Evolutionary conservation across 2,329 filamentous ascomycete genomes (phyloP).

Genomic region (Thermoascus crustaceus): DNA sequence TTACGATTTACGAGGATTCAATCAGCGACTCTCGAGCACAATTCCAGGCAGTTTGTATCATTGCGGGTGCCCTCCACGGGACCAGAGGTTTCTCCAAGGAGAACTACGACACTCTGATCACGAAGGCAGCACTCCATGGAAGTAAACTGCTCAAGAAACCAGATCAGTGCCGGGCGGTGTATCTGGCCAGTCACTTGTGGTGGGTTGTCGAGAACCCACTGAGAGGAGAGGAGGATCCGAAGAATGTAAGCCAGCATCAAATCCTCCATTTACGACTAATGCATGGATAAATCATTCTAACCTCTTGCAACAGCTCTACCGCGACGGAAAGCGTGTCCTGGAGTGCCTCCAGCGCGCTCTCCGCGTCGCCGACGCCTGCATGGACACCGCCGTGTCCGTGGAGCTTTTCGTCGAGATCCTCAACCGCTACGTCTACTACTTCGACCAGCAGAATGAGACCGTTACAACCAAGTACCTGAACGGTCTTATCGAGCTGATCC

Average conservation of each 20-base stretch:
- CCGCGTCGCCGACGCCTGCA: slow-evolving; percentile 93
- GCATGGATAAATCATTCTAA: slow-evolving; percentile 11
- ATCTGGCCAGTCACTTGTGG: slow-evolving; percentile 93
- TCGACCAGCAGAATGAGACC: slow-evolving; percentile 97
- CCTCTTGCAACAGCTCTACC: slow-evolving; percentile 63
- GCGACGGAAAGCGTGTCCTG: slow-evolving; percentile 91
- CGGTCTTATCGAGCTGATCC: slow-evolving; percentile 93
- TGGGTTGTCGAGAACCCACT: slow-evolving; percentile 82
- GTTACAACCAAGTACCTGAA: slow-evolving; percentile 98
- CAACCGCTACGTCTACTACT: slow-evolving; percentile 98
- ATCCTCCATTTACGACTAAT: background rate
- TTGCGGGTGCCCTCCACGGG: slow-evolving; percentile 80
- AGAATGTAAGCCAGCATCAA: slow-evolving; percentile 51
- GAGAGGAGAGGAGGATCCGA: slow-evolving; percentile 71
- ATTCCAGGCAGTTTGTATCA: slow-evolving; percentile 94
- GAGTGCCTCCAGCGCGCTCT: slow-evolving; percentile 94
- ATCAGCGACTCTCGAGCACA: slow-evolving; percentile 93
- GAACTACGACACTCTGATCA: slow-evolving; percentile 98
- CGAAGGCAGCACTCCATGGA: slow-evolving; percentile 91
- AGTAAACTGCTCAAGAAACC: slow-evolving; percentile 97
- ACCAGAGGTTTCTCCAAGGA: slow-evolving; percentile 88
- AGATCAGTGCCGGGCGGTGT: slow-evolving; percentile 94
- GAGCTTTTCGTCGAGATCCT: slow-evolving; percentile 98
- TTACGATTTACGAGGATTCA: slow-evolving; percentile 94
- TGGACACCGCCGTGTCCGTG: slow-evolving; percentile 95